Conservation (phyloP, 148 eudicot genomes). For the Fagopyrum homotropicum region DNA sequence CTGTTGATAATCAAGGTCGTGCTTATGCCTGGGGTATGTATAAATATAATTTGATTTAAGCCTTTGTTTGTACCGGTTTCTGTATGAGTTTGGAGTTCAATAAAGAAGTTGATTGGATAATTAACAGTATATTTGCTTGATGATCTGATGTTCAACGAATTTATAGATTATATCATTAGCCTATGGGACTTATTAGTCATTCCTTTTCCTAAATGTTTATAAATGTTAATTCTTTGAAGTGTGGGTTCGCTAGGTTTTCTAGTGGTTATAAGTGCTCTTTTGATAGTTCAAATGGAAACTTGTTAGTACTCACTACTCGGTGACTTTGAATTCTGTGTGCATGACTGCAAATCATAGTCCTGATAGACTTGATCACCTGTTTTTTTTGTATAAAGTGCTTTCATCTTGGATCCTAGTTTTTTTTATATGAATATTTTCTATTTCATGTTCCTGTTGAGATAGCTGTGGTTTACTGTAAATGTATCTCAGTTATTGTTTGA, state of each 20-base stretch:
- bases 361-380: background rate
- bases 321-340: background rate
- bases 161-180: background rate
- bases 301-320: background rate
- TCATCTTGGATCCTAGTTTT: background rate
- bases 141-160: background rate
- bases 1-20: constrained; percentile 97
- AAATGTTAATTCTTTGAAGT: background rate
- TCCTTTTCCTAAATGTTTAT: background rate
- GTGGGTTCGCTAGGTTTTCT: background rate
- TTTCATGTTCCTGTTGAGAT: background rate
- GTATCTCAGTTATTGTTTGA: background rate
- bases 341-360: background rate
- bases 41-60: background rate
- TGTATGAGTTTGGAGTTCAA: background rate
- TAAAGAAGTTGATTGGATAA: background rate
- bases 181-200: background rate
- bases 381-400: background rate
- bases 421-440: too few species aligned
- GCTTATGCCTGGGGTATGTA: constrained; percentile 97
- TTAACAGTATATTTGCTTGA: background rate
- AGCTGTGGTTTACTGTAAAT: background rate
- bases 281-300: background rate
- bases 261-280: background rate
- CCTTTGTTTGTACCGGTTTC: background rate